Evolutionary conservation across 1,139 yeast species (phyloP).

Genomic region (Magnusiomyces suaveolens): DNA sequence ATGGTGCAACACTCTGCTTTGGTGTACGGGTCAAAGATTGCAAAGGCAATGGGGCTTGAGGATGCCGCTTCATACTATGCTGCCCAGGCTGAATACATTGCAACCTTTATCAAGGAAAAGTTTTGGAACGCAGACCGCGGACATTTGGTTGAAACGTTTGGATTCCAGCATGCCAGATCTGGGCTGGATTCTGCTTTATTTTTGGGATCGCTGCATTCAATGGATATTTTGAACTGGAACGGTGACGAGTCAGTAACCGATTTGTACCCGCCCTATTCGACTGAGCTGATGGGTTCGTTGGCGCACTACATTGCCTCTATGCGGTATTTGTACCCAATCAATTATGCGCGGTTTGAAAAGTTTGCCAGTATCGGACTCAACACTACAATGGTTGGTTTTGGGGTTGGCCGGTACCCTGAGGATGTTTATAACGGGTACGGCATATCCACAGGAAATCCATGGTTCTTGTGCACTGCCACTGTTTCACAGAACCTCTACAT

Average conservation of each 20-base stretch:
- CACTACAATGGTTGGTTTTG: conserved; percentile 43
- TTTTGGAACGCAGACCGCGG: conserved; percentile 35
- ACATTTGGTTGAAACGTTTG: conserved; percentile 63
- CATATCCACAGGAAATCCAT: conserved; percentile 77
- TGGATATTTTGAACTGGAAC: conserved; percentile 48
- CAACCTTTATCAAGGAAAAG: conserved; percentile 29
- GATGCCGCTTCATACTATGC: conserved; percentile 25
- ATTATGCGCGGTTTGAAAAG: conserved; percentile 39
- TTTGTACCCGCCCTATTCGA: conserved; percentile 27
- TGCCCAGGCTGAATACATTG: conserved; percentile 30
- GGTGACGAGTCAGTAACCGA: conserved; percentile 23
- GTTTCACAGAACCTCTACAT: conserved; percentile 52
- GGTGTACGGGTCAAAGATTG: conserved; percentile 45
- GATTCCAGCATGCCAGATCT: conserved; percentile 38
- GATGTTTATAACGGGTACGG: conserved; percentile 80
- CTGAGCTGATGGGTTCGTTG: conserved; percentile 25
- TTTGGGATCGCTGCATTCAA: conserved; percentile 44
- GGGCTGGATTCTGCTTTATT: conserved; percentile 79
- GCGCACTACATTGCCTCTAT: conserved; percentile 43
- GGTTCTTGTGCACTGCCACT: conserved; percentile 83
- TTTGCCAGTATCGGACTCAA: conserved; percentile 19
- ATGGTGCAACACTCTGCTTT: conserved; percentile 65
- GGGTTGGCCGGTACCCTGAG: conserved; percentile 87
- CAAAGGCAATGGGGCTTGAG: conserved; percentile 34
- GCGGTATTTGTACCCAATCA: conserved; percentile 67